phyloP scores from a whole-genome alignment of 768 basidiomycete species.

The Amanita fuliginea region DNA sequence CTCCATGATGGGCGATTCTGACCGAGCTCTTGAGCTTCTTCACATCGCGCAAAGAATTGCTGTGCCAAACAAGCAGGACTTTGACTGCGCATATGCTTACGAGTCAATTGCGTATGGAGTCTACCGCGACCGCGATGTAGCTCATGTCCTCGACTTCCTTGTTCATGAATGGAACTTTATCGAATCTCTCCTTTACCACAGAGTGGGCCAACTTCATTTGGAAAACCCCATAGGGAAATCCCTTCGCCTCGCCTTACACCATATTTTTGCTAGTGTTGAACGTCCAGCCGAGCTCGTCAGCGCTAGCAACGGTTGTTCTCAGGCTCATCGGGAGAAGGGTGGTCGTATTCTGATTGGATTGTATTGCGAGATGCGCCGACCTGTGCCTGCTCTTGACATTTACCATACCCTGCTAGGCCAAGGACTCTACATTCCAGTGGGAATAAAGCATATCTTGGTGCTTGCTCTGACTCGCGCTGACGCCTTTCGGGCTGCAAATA shows the following conservation, averaged over 20 bases:
- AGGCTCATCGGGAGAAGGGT: constrained; percentile 16
- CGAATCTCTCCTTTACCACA: constrained; percentile 10
- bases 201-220: constrained; percentile 6
- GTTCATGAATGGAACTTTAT: constrained; percentile 10
- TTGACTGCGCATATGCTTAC: constrained; percentile 1
- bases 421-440: constrained; percentile 16
- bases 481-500: constrained; percentile 30
- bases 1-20: constrained; percentile 26
- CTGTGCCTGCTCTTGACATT: constrained; percentile 1
- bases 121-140: neutral
- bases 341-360: constrained; percentile 30
- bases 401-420: constrained; percentile 26
- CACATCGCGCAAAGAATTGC: constrained; percentile 14
- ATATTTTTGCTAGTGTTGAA: constrained; percentile 12
- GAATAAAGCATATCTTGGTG: constrained; percentile 24
- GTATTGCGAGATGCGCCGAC: constrained; percentile 19
- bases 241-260: constrained; percentile 18
- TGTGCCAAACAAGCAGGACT: constrained; percentile 11
- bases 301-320: constrained; percentile 9
- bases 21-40: constrained; percentile 20
- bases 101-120: constrained; percentile 1
- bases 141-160: constrained; percentile 9
- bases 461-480: constrained; percentile 30
- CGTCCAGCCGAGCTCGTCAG: neutral
- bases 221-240: constrained; percentile 8